Evolutionary conservation across 495 filamentous ascomycete species (phyloP).

Genomic region (Aspergillus leporis): DNA sequence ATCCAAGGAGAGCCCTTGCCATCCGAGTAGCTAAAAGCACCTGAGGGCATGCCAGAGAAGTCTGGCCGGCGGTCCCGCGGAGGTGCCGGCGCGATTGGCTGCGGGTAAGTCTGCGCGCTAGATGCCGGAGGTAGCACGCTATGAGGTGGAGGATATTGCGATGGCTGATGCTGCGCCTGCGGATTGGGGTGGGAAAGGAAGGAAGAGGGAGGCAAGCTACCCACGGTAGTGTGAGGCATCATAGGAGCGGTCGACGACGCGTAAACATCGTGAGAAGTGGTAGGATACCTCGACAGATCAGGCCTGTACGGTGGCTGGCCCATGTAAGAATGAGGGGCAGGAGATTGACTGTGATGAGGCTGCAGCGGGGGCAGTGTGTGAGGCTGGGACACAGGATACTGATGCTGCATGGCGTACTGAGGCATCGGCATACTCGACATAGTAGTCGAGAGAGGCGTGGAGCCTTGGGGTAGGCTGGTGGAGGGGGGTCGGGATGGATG

Average conservation of each 20-base stretch:
- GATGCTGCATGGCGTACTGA: constrained; percentile 56
- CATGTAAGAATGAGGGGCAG: constrained; percentile 57
- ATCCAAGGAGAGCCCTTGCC: constrained; percentile 44
- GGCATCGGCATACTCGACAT: constrained; percentile 52
- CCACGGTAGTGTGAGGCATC: constrained; percentile 57
- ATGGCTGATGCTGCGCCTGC: constrained; percentile 53
- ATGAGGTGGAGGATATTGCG: constrained; percentile 61
- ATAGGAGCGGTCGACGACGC: constrained; percentile 47
- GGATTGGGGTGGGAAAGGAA: constrained; percentile 54
- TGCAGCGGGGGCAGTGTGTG: constrained; percentile 74
- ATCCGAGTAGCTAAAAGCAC: constrained; percentile 54
- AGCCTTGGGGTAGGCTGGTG: constrained; percentile 55
- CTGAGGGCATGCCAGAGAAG: constrained; percentile 61
- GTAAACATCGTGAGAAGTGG: constrained; percentile 62
- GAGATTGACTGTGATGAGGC: constrained; percentile 54
- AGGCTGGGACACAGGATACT: constrained; percentile 57
- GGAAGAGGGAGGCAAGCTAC: constrained; percentile 56
- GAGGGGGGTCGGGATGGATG: constrained; percentile 59
- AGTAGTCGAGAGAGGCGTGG: constrained; percentile 45
- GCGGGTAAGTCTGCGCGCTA: constrained; percentile 64
- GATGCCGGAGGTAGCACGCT: constrained; percentile 66
- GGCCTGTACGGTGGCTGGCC: constrained; percentile 56
- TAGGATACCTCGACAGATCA: constrained; percentile 62
- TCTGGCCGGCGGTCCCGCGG: constrained; percentile 56
- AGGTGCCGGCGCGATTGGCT: constrained; percentile 71